phyloP scores from a whole-genome alignment of 2,329 filamentous ascomycete species.

The Microdochium paspali region DNA sequence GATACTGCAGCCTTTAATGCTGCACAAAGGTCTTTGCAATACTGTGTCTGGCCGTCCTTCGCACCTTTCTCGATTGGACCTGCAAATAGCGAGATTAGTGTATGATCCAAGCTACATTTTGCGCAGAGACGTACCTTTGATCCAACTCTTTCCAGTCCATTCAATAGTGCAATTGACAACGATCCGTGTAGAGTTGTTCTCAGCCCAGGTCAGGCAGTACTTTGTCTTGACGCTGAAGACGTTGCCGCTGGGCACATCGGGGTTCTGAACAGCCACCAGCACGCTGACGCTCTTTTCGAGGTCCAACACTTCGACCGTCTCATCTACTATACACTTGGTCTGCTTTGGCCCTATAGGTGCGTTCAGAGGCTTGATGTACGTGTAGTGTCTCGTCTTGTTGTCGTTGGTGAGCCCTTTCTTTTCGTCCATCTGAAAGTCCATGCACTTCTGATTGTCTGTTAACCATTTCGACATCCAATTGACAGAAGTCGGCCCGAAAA shows the following conservation, averaged over 20 bases:
- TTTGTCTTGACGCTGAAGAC: constrained; percentile 87
- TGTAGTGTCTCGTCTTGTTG: constrained; percentile 64
- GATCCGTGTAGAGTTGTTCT: constrained; percentile 75
- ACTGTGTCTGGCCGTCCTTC: constrained; percentile 77
- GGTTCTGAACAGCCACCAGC: constrained; percentile 76
- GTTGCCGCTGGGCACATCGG: constrained; percentile 90
- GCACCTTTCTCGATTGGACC: constrained; percentile 94
- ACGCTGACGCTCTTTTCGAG: constrained; percentile 80
- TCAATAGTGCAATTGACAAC: constrained; percentile 86
- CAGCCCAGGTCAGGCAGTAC: constrained; percentile 89
- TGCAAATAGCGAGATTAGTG: constrained; percentile 26
- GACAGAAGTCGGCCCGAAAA: constrained; percentile 75
- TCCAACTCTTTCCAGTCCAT: constrained; percentile 96
- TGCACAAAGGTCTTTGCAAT: constrained; percentile 71
- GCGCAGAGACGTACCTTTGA: constrained; percentile 61
- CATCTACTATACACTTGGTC: constrained; percentile 86
- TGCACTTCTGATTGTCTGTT: constrained; percentile 76
- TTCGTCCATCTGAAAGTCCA: constrained; percentile 80
- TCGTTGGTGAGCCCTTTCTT: constrained; percentile 70
- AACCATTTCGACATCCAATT: constrained; percentile 83
- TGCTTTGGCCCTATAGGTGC: constrained; percentile 82
- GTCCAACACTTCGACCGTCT: constrained; percentile 76
- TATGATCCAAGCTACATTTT: background rate
- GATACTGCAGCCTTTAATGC: constrained; percentile 65
- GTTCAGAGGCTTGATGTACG: constrained; percentile 85